Evolutionary conservation across 345 rosid species (phyloP).

Genomic region (Eucalyptus fibrosa): DNA sequence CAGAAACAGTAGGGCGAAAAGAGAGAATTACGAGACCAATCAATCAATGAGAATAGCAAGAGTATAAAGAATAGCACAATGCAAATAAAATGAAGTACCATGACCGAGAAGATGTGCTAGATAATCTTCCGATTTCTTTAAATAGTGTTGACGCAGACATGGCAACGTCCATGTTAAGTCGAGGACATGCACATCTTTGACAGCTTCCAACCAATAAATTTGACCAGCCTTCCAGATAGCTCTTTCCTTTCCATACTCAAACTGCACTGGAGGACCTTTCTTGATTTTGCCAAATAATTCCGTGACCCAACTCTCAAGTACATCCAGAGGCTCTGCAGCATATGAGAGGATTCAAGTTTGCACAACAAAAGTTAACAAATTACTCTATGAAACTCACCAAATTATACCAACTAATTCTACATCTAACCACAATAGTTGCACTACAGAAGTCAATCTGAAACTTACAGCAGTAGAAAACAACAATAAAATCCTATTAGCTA

Average conservation of each 20-base stretch:
- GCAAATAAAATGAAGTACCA: constrained; percentile 28
- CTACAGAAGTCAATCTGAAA: background rate
- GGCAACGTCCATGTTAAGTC: constrained; percentile 86
- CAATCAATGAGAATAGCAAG: background rate
- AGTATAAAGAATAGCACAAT: background rate
- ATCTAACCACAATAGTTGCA: background rate
- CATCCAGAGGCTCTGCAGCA: constrained; percentile 79
- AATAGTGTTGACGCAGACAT: constrained; percentile 73
- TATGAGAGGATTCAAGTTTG: background rate
- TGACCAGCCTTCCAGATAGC: constrained; percentile 80
- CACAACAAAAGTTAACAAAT: background rate
- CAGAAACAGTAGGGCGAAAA: background rate
- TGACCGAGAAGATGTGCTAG: constrained; percentile 92
- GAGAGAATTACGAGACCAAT: background rate
- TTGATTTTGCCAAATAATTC: constrained; percentile 61
- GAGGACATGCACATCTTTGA: constrained; percentile 83
- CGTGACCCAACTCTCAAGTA: constrained; percentile 80
- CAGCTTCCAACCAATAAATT: constrained; percentile 73
- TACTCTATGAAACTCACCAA: background rate
- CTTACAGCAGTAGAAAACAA: background rate
- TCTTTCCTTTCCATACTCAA: constrained; percentile 43
- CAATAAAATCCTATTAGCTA: background rate
- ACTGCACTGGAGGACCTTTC: constrained; percentile 51
- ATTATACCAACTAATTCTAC: background rate
- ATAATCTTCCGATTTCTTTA: constrained; percentile 94